Evolutionary conservation across 495 filamentous ascomycete genomes (phyloP), one percentile per base, ranked within the genome.

Genomic region (Aspergillus carlsbadensis): DNA sequence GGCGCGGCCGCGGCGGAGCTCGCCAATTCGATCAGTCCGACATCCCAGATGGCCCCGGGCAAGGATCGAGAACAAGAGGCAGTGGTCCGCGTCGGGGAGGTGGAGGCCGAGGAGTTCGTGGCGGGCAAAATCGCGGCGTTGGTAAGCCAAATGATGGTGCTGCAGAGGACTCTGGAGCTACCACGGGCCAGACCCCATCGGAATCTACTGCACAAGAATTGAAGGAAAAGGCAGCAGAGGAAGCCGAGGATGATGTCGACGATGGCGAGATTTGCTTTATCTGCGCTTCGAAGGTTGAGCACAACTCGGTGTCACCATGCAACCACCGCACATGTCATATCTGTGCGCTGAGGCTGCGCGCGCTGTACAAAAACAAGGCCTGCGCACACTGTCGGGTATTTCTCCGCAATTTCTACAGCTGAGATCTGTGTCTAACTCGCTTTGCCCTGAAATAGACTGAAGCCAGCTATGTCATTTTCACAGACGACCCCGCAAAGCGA

Each of bases 271-370:
- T 96, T 52, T 99, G 94, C 79, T 98, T 97, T 72, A 98, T 99
- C 58, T 99, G 94, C 69, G 92, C 95, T 21, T 93, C 89, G 37
- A 82, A 83, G 1, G 87, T 98, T 47, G 82, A 84, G 44, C 91
- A 96, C 75, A 86, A 86, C 50, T 87, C 91, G 3, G 81, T 98
- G 43, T 84, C 92, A 15, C 94, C 94, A 13, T 98, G 94, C 71
- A 96, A 94, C 68, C 95, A 98, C 73, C 81, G 86, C 17, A 96
- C 91, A 10, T 98, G 94, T 69, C 94, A 98, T 73, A 95, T 98
- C 51, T 98, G 94, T 68, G 85, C 92, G 3, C 72, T 99, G 60
- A 81, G 95, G 44, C 77, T 96, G 75, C 82, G 94, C 47, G 94
- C 92, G 0, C 72, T 99, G 40, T 99, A 98, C 70, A 98, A 97